Evolutionary conservation across 176 grass and related monocot genomes (phyloP), one percentile per base, ranked within the genome.

Genomic region (Triticum urartu): DNA sequence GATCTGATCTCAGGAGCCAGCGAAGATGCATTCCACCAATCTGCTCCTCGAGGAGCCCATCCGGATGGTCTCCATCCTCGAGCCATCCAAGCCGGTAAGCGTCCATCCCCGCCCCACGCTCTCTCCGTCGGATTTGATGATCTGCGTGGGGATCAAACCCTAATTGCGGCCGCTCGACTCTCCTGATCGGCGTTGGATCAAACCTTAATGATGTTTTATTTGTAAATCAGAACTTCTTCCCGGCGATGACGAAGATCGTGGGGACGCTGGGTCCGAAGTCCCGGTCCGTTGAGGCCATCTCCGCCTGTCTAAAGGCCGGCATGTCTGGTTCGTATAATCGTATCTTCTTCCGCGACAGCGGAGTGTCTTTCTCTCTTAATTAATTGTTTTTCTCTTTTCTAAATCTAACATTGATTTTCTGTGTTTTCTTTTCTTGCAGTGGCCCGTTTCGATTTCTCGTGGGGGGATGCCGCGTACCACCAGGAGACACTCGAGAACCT

Each of bases 231-330:
- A 97, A 60, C 83, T 99, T 97, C 65, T 99, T 94, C 89, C 97
- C 97, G 61, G 97, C 97, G 18, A 99, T 97, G 97, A 99, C 97
- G 17, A 99, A 99, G 89, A 99, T 99, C 81, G 94, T 99, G 30
- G 97, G 97, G 12, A 99, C 97, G 79, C 90, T 99, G 6, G 97
- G 97, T 3, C 92, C 97, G 42, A 97, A 94, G 78, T 99, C 97
- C 18, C 94, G 97, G 75, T 89, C 94, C 80, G 92, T 97, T 10
- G 97, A 99, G 69, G 91, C 91, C 79, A 99, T 99, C 85, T 94
- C 94, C 14, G 30, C 92, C 21, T 99, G 97, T 80, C 97, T 99
- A 86, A 99, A 97, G 94, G 90, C 94, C 63, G 97, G 97, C 83
- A 99, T 99, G 97, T 99, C 96, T 20, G 96, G 96, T 98, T 34